Base-by-base conservation (phyloP, 2,329 filamentous ascomycete genomes). In the Pseudocercospora fijiensis region DNA sequence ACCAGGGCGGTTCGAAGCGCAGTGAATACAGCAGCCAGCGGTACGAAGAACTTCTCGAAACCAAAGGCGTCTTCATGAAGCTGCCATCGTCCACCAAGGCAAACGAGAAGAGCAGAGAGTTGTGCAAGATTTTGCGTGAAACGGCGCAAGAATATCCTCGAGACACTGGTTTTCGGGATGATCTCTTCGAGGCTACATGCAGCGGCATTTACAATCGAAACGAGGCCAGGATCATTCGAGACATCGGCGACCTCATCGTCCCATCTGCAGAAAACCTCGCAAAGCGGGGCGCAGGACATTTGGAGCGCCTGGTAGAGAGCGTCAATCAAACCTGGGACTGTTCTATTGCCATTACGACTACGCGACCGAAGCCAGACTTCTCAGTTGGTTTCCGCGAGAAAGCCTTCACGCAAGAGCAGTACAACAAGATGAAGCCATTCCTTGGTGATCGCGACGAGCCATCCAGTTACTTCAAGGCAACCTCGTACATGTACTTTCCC, bases 401-500 rank as follows among this genome's bases (percentile, higher is more conserved):
- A n/a, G 65, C 67, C 33, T 69, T 70, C 56, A 66, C 64, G 16
- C 30, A 65, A 56, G 47, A 62, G 1, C 66, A 66, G 47, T 60
- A 69, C 27, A 33, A 61, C 53, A 63, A 58, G 49, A 63, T 70
- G 45, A 58, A 64, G 2, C 67, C 67, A 10, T 79, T 76, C 49
- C 49, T 69, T 16, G 65, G 63, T 26, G 62, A 66, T 33, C 52
- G 67, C 56, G 61, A 18, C 6, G 60, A 67, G 57, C 60, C 56
- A 57, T 69, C 59, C 9, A n/a, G n/a, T n/a, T 65, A 63, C 64
- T 67, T 69, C 63, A 72, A 78, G 41, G 80, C 81, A 65, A 69
- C 66, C 41, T 63, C 43, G 18, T 60, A 66, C 37, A 69, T 70
- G 63, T 70, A 63, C 52, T 71, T 71, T 57, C 66, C 66, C n/a